phyloP scores from a whole-genome alignment of 371 early-diverging fungal genomes.

The Globomyces sp. region DNA sequence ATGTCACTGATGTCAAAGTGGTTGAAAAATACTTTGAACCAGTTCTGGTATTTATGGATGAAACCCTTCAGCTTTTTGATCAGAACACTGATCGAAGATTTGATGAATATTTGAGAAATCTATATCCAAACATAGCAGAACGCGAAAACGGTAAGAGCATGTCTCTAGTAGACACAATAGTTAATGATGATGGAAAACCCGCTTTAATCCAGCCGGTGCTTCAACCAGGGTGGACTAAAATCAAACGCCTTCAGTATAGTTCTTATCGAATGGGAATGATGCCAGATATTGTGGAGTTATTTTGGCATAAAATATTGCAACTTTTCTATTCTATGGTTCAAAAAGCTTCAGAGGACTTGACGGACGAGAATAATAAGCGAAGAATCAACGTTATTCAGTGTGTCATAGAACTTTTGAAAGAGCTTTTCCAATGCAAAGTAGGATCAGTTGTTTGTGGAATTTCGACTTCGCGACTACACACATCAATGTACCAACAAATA shows the following conservation, averaged over 20 bases:
- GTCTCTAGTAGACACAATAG: not conserved
- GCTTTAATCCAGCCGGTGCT: no score
- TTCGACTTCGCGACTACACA: not conserved
- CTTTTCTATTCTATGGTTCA: slow-evolving; percentile 1
- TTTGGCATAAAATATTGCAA: slow-evolving; percentile 14
- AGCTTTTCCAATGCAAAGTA: not conserved
- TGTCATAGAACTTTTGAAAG: slow-evolving; percentile 15
- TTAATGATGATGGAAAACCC: not conserved
- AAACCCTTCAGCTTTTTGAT: slow-evolving; percentile 30
- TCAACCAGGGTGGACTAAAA: no score
- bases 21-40: slow-evolving; percentile 29
- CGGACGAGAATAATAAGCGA: slow-evolving; percentile 20
- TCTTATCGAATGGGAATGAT: no score
- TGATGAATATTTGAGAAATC: slow-evolving; percentile 23
- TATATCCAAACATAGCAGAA: slow-evolving; percentile 4
- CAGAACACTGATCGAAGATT: slow-evolving; percentile 32
- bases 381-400: slow-evolving; percentile 24
- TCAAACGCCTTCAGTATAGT: no score
- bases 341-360: slow-evolving; percentile 1
- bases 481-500: not conserved
- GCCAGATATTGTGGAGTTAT: slow-evolving; percentile 20
- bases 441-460: not conserved
- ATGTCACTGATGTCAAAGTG: slow-evolving; percentile 5
- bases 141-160: no score
- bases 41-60: slow-evolving; percentile 36